phyloP scores from a whole-genome alignment of 192 early-diverging fungal genomes.

The Podila epigama region DNA sequence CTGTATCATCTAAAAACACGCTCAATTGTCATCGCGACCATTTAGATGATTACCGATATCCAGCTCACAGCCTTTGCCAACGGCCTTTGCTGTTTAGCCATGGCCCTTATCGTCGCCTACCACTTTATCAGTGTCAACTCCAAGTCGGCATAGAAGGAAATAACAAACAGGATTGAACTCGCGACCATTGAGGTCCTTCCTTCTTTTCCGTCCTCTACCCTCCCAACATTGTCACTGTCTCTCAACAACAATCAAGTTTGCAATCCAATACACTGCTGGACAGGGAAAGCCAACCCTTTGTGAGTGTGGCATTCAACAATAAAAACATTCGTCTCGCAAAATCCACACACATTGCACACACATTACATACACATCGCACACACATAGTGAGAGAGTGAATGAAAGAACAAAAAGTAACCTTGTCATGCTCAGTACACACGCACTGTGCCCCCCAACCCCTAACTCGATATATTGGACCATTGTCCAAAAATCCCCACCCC shows the following conservation, averaged over 20 bases:
- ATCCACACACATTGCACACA: neutral
- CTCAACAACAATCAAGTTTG: neutral
- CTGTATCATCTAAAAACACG: no score
- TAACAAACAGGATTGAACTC: neutral
- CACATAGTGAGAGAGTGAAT: no score
- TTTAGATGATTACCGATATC: conserved; percentile 28
- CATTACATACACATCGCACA: no score
- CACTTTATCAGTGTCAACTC: conserved; percentile 27
- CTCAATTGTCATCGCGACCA: no score
- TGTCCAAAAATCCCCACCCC: no score
- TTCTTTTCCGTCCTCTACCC: neutral
- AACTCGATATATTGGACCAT: no score
- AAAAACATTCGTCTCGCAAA: neutral
- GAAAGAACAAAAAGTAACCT: no score
- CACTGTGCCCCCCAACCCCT: no score
- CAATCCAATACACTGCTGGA: neutral
- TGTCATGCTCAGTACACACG: no score
- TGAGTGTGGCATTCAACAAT: no score
- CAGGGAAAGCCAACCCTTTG: neutral
- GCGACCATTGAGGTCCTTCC: neutral
- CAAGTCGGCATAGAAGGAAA: conserved; percentile 1
- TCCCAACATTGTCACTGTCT: neutral
- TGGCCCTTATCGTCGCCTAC: conserved; percentile 30
- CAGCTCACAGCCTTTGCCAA: conserved; percentile 29
- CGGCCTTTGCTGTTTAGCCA: conserved; percentile 21